These are phyloP conservation scores for Firmiana major DNA, from an alignment of 345 rosid species.

Conservation along the genomic window DNA sequence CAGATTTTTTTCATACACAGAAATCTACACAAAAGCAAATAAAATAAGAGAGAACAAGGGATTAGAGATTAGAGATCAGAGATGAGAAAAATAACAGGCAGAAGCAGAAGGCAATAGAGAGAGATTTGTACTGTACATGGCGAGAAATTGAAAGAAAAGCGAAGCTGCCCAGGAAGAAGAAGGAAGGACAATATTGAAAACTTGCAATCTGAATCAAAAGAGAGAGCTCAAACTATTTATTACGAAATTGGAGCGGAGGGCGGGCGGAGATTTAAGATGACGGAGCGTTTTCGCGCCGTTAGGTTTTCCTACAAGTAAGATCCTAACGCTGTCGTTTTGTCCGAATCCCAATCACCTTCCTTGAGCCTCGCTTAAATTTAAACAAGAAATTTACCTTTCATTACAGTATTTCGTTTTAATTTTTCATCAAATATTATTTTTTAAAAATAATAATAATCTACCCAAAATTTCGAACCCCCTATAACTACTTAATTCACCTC, in stretches of 20 bases:
- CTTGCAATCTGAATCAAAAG: too few species aligned
- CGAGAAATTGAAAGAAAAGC: background rate
- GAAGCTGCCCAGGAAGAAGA: slow-evolving; percentile 11
- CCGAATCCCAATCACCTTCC: too few species aligned
- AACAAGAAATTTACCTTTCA: too few species aligned
- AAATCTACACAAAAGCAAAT: background rate
- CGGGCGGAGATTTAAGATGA: background rate
- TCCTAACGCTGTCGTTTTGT: background rate
- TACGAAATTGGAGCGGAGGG: background rate
- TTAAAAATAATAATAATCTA: too few species aligned
- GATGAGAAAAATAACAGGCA: too few species aligned
- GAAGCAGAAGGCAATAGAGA: background rate
- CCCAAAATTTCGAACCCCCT: too few species aligned
- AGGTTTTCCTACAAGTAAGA: background rate
- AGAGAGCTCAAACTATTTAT: background rate
- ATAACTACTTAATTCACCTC: too few species aligned
- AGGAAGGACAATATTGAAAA: background rate
- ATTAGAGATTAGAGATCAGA: background rate
- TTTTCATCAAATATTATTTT: too few species aligned
- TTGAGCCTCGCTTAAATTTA: too few species aligned
- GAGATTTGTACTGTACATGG: slow-evolving; percentile 6
- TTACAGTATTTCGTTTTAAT: too few species aligned
- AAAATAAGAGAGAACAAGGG: background rate
- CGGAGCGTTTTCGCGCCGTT: background rate
- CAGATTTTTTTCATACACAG: background rate